Base-by-base conservation (phyloP, 1,139 yeast species). In the Magnusiomyces magnusii region DNA sequence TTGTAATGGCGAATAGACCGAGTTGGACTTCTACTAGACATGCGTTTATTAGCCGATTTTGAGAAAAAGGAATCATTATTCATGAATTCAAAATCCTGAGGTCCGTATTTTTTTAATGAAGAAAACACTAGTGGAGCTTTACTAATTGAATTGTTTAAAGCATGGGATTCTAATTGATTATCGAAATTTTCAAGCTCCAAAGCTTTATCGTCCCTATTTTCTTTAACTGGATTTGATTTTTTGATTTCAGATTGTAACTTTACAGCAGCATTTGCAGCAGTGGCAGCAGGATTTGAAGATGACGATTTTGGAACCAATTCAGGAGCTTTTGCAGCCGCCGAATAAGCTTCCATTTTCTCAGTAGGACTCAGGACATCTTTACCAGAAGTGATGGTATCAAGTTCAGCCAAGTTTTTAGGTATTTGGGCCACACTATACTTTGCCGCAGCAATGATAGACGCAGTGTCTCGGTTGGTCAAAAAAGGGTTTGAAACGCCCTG, bases 401-500 rank as follows among this genome's bases (percentile, higher is more conserved):
- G 39, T 19, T 31, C 55, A n/a, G 28, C 31, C 15, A 19, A 13
- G 21, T 53, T 44, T 2, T 21, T 21, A 25, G 54, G 44, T 25
- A 34, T 31, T 25, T 47, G 39, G 15, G 24, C 17, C 2, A 55
- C 51, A 19, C 34, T 42, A 10, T 13, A 17, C 24, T 41, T 50
- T 23, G 57, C 54, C 13, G 50, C 50, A 2, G 57, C 57, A n/a
- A 58, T 21, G 7, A 55, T 55, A 9, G 59, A 49, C 2, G 54
- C 56, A 19, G 41, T 34, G 25, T 50, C 53, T 19, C n/a, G 21
- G 9, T 15, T 34, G 7, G 19, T 31, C n/a, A 50, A 25, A 5
- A 19, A 5, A 3, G 49, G 49, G 3, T 44, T 19, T 44, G 44
- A 17, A 17, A 39, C 44, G 19, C 7, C 19, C 5, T 10, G 44